phyloP scores from a whole-genome alignment of 805 yeast genomes.

The Zygoascus biomembranicola region DNA sequence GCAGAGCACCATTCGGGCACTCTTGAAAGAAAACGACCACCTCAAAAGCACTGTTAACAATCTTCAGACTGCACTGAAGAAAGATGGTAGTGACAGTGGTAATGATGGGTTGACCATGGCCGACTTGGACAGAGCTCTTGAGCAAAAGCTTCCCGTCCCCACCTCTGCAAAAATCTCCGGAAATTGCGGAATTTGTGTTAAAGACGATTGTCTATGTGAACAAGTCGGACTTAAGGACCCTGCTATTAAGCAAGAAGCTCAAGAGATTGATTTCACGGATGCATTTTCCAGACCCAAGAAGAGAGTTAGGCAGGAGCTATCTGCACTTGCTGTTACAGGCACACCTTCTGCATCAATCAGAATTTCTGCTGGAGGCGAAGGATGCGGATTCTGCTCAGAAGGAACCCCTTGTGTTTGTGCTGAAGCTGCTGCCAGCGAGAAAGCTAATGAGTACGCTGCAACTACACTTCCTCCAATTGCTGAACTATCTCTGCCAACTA shows the following conservation, averaged over 20 bases:
- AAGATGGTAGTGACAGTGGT: background rate
- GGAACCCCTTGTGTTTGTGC: constrained; percentile 83
- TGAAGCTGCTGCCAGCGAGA: background rate
- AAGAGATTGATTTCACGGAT: constrained; percentile 53
- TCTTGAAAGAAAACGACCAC: constrained; percentile 30
- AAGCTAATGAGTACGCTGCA: background rate
- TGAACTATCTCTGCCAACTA: constrained; percentile 28
- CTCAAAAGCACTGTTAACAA: constrained; percentile 27
- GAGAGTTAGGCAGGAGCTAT: background rate
- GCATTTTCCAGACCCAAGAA: constrained; percentile 23
- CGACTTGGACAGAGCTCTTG: constrained; percentile 29
- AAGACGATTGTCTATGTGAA: constrained; percentile 64
- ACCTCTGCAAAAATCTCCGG: constrained; percentile 9
- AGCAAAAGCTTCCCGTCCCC: constrained; percentile 27
- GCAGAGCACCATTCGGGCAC: constrained; percentile 16
- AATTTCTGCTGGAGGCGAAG: constrained; percentile 7
- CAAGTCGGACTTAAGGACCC: constrained; percentile 22
- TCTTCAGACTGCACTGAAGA: constrained; percentile 14
- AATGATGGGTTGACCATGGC: constrained; percentile 14
- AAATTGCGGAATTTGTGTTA: constrained; percentile 56
- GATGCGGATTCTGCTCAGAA: constrained; percentile 91
- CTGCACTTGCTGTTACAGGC: constrained; percentile 6
- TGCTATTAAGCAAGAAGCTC: constrained; percentile 11
- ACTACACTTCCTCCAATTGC: constrained; percentile 1
- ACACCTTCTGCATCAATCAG: background rate